These are phyloP conservation scores for Plasmodium adleri DNA, from an alignment of 169 alveolate species.

Conservation along the genomic window DNA sequence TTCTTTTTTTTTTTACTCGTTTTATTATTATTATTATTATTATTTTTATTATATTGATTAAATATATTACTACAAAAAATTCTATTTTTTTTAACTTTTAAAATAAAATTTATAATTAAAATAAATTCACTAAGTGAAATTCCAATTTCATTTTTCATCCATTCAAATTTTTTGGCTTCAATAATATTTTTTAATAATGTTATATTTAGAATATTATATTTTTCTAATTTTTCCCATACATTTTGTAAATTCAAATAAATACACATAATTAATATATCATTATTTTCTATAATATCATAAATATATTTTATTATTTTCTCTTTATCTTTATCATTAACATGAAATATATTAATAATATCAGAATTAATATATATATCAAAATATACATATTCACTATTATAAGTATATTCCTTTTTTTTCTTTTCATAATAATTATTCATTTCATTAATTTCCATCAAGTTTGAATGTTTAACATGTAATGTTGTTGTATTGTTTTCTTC, in stretches of 20 bases:
- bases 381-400: constrained; percentile 14
- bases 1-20: constrained; percentile 15
- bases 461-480: not conserved
- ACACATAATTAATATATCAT: constrained; percentile 62
- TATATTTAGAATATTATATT: constrained; percentile 30
- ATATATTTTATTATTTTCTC: constrained; percentile 41
- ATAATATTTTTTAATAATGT: constrained; percentile 20
- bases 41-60: constrained; percentile 18
- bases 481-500: not conserved
- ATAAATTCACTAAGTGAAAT: constrained; percentile 59
- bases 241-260: constrained; percentile 26
- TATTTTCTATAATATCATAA: constrained; percentile 35
- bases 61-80: constrained; percentile 63
- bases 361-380: constrained; percentile 55
- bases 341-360: constrained; percentile 42
- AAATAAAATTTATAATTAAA: constrained; percentile 20
- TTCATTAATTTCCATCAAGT: constrained; percentile 16
- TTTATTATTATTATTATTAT: constrained; percentile 14
- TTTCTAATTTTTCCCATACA: constrained; percentile 55
- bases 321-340: constrained; percentile 34
- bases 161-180: constrained; percentile 40
- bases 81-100: constrained; percentile 60
- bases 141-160: constrained; percentile 49
- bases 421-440: constrained; percentile 46
- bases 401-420: constrained; percentile 1